A percentile compares a stretch with the other conserved stretches of the same genome.
phyloP scores from a whole-genome alignment of 345 rosid genomes.

The Citrus sp. region DNA sequence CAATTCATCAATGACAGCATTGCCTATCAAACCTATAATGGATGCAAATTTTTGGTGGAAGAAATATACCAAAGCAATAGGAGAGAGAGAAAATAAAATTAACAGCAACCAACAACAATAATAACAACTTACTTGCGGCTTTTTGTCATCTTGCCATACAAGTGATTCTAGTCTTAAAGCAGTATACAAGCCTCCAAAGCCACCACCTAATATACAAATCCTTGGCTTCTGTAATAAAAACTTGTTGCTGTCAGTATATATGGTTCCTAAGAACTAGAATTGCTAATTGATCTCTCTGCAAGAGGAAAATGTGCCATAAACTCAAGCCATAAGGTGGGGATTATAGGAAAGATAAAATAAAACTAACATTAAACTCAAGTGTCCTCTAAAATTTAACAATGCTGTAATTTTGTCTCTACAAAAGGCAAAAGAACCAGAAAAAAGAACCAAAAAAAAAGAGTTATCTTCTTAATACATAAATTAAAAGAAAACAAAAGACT shows the following conservation, averaged over 20 bases:
- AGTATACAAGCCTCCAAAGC: slow-evolving; percentile 90
- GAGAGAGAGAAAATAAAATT: background rate
- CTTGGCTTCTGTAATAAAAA: slow-evolving; percentile 48
- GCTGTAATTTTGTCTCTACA: background rate
- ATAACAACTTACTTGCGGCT: slow-evolving; percentile 51
- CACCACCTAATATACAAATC: slow-evolving; percentile 72
- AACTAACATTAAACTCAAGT: background rate
- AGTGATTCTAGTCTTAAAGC: slow-evolving; percentile 92
- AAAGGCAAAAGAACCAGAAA: background rate
- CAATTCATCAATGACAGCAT: background rate
- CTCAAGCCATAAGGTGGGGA: background rate
- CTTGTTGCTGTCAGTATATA: background rate
- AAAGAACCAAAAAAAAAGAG: background rate
- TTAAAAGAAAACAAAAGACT: background rate
- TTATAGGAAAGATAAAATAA: background rate
- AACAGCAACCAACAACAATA: background rate
- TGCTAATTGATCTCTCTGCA: background rate
- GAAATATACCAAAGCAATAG: background rate
- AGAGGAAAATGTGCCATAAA: background rate
- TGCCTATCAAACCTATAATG: background rate
- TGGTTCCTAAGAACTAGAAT: background rate
- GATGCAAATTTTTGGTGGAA: background rate
- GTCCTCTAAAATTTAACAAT: background rate
- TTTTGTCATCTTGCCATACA: slow-evolving; percentile 79
- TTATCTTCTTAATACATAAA: background rate